Evolutionary conservation across 2,329 filamentous ascomycete species (phyloP).

Genomic region (Fonsecaea nubica): DNA sequence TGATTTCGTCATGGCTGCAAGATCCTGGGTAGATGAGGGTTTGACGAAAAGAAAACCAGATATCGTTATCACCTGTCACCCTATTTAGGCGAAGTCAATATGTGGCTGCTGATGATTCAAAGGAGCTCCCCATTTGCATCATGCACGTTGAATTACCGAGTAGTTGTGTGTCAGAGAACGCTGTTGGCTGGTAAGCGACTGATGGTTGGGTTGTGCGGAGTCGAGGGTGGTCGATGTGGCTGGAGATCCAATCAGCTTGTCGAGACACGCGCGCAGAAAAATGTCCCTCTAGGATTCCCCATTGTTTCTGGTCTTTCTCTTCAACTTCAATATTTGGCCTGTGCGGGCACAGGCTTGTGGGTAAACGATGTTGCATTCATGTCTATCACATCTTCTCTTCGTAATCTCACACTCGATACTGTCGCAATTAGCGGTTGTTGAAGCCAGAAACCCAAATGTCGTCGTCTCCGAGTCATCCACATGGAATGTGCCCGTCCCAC

Average conservation of each 20-base stretch:
- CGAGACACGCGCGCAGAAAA: conserved; percentile 2
- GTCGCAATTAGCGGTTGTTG: background rate
- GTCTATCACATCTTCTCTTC: conserved; percentile 1
- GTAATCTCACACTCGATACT: conserved; percentile 10
- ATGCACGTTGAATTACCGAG: no score
- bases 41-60: background rate
- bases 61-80: background rate
- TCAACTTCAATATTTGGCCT: conserved; percentile 8
- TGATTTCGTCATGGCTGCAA: background rate
- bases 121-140: no score
- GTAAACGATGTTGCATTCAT: conserved; percentile 21
- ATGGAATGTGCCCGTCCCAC: conserved; percentile 24
- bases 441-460: conserved; percentile 1
- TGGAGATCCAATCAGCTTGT: conserved; percentile 2
- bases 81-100: background rate
- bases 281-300: background rate
- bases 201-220: background rate
- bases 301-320: background rate
- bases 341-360: conserved; percentile 27
- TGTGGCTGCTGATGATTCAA: no score
- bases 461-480: background rate
- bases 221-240: background rate
- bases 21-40: background rate
- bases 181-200: background rate
- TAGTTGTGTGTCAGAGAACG: background rate